Evolutionary conservation across 2,329 filamentous ascomycete species (phyloP).

Genomic region (Penicillium polonicum): DNA sequence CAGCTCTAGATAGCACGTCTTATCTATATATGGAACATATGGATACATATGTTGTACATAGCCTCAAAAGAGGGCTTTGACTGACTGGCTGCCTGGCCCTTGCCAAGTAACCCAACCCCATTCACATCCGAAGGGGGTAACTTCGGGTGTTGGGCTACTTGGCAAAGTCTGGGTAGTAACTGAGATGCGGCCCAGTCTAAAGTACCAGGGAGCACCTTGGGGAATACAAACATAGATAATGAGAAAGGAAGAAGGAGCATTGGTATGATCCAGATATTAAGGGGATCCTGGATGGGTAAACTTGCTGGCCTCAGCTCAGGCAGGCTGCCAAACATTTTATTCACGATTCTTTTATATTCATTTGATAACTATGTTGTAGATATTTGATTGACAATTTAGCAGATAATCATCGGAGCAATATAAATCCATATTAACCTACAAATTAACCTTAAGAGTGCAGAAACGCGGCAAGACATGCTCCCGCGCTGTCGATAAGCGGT

Average conservation of each 20-base stretch:
- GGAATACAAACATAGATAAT: not conserved
- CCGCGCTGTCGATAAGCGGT: not conserved
- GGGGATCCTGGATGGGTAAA: not conserved
- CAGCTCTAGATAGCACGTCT: not conserved
- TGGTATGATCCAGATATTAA: not conserved
- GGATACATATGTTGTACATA: too few species aligned
- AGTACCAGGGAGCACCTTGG: not conserved
- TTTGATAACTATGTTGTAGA: not conserved
- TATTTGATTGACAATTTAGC: too few species aligned
- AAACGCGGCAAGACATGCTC: not conserved
- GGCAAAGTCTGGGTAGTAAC: not conserved
- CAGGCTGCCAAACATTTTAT: not conserved
- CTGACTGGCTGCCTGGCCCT: not conserved
- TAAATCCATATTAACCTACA: not conserved
- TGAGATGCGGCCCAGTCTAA: not conserved
- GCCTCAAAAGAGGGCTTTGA: not conserved
- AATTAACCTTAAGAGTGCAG: not conserved
- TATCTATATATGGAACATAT: not conserved
- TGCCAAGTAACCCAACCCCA: not conserved
- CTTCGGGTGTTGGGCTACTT: not conserved
- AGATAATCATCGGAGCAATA: not conserved
- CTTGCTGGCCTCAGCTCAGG: not conserved
- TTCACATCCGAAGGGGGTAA: not conserved
- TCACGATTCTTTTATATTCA: not conserved
- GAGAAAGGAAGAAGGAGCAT: not conserved